Conservation (phyloP, 2,329 filamentous ascomycete genomes). For the Trichoderma cornu-damae region DNA sequence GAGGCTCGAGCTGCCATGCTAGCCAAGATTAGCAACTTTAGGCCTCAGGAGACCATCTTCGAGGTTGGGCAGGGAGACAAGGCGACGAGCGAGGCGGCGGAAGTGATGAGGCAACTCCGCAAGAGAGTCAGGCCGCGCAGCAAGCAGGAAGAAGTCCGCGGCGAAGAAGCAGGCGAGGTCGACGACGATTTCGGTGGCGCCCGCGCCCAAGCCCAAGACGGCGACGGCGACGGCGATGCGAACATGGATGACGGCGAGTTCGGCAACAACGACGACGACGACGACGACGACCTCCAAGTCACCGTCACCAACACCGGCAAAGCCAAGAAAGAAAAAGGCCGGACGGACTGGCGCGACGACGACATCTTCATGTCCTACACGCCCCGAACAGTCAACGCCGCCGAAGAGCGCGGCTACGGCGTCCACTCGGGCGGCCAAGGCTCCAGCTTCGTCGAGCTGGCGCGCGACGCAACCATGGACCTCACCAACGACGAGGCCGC, state of each 20-base stretch:
- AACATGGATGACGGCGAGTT: constrained; percentile 36
- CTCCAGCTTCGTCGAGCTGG: constrained; percentile 78
- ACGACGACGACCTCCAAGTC: constrained; percentile 63
- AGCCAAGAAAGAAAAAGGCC: constrained; percentile 44
- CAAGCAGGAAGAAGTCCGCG: constrained; percentile 36
- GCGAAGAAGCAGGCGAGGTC: constrained; percentile 36
- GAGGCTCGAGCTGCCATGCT: constrained; percentile 79
- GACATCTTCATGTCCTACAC: constrained; percentile 97
- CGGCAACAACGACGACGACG: constrained; percentile 51
- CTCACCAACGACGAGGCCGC: constrained; percentile 81
- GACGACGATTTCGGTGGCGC: constrained; percentile 28
- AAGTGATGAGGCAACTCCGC: constrained; percentile 69
- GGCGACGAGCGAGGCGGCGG: constrained; percentile 57
- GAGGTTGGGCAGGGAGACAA: constrained; percentile 76
- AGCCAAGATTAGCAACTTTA: constrained; percentile 79
- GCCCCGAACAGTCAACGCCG: constrained; percentile 71
- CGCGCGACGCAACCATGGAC: constrained; percentile 87
- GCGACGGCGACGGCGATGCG: constrained; percentile 15
- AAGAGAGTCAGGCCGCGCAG: constrained; percentile 61
- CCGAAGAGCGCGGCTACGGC: constrained; percentile 88
- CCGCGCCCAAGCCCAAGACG: constrained; percentile 22
- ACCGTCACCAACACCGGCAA: constrained; percentile 60
- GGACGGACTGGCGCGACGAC: constrained; percentile 68
- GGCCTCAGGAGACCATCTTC: constrained; percentile 92
- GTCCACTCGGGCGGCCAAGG: constrained; percentile 76